phyloP scores from a whole-genome alignment of 305 asterid species.

The Solanum hybrid region DNA sequence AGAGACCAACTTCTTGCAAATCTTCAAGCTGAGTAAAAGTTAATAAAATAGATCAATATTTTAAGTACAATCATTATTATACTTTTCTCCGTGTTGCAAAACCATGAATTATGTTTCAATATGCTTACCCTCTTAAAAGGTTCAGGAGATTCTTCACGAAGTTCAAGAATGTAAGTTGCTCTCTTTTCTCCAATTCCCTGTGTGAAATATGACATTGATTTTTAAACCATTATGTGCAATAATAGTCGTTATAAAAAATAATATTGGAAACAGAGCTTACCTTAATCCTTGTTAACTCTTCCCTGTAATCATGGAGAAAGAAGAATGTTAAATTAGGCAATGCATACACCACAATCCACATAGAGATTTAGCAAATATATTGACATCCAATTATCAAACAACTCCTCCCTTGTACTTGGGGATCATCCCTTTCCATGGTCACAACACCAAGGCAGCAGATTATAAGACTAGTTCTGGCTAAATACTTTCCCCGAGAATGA shows the following conservation, averaged over 20 bases:
- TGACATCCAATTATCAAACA: not conserved
- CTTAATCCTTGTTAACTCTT: slow-evolving; percentile 53
- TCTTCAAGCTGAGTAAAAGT: slow-evolving; percentile 55
- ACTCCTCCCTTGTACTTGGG: not conserved
- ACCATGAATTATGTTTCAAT: not conserved
- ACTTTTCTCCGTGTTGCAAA: not conserved
- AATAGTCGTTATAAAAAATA: not conserved
- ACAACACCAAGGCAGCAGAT: not conserved
- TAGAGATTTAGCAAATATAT: not conserved
- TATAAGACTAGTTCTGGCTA: not conserved
- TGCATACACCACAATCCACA: not conserved
- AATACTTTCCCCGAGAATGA: not conserved
- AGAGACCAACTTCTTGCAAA: slow-evolving; percentile 68
- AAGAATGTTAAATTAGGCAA: not conserved
- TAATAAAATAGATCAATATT: not conserved
- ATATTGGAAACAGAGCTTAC: slow-evolving; percentile 17
- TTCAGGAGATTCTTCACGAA: slow-evolving; percentile 63
- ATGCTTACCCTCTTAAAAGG: slow-evolving; percentile 67
- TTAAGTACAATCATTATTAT: not conserved
- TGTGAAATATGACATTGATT: not conserved
- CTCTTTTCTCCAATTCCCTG: slow-evolving; percentile 95
- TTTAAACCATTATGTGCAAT: not conserved
- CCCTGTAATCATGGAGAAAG: slow-evolving; percentile 33
- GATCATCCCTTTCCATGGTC: not conserved
- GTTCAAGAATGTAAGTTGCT: slow-evolving; percentile 65